These are phyloP conservation scores for Penicillium sp. DNA, from an alignment of 2,329 filamentous ascomycete genomes.

Conservation along the genomic window DNA sequence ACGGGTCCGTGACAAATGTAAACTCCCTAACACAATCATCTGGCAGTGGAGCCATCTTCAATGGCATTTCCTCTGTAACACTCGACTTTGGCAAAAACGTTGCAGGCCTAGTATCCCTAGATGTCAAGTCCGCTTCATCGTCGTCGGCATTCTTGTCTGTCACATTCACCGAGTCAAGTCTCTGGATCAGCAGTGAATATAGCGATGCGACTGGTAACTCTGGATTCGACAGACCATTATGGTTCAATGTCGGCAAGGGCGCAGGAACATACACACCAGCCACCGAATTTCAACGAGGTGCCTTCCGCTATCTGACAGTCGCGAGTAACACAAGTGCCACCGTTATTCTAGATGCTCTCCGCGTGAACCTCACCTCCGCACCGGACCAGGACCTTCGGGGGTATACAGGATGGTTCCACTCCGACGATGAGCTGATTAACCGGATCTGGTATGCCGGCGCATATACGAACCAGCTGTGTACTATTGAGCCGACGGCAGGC, in stretches of 20 bases:
- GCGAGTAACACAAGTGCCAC: conserved; percentile 45
- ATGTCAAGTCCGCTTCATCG: conserved; percentile 24
- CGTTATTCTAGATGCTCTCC: conserved; percentile 37
- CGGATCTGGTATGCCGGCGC: conserved; percentile 57
- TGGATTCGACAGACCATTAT: conserved; percentile 50
- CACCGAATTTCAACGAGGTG: conserved; percentile 45
- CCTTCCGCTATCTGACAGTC: conserved; percentile 49
- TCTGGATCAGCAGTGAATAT: conserved; percentile 51
- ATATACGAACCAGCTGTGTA: conserved; percentile 46
- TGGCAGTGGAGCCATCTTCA: conserved; percentile 9
- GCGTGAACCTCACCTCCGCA: conserved; percentile 46
- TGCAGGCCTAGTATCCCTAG: conserved; percentile 39
- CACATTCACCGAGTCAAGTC: conserved; percentile 40
- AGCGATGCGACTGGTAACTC: conserved; percentile 50
- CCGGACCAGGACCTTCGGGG: conserved; percentile 42
- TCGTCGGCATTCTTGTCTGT: conserved; percentile 37
- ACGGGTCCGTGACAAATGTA: conserved; percentile 30
- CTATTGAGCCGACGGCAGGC: conserved; percentile 30
- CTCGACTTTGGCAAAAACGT: conserved; percentile 44
- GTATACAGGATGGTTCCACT: conserved; percentile 54
- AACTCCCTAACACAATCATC: conserved; percentile 13
- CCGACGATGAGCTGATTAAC: conserved; percentile 52
- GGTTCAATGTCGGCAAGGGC: conserved; percentile 42
- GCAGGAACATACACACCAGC: conserved; percentile 45
- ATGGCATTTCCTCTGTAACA: conserved; percentile 35